Conservation (phyloP, 352 stramenopile genomes). For the Discostella stelligera region DNA sequence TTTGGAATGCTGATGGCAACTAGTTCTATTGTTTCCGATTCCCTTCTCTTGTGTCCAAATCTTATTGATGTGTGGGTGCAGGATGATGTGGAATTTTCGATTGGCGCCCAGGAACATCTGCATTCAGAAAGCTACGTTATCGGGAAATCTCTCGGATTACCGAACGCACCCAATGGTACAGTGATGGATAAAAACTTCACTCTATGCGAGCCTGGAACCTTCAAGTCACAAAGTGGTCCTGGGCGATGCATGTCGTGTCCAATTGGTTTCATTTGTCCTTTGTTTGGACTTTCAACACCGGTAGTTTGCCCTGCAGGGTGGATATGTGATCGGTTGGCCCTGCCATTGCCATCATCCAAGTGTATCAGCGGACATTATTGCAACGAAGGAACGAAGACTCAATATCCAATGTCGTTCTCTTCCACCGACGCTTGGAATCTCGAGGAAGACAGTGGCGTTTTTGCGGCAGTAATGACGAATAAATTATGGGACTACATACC, state of each 20-base stretch:
- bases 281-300: slow-evolving; percentile 88
- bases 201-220: slow-evolving; percentile 89
- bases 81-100: slow-evolving; percentile 55
- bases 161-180: slow-evolving; percentile 88
- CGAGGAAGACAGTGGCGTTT: slow-evolving; percentile 46
- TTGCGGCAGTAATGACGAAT: slow-evolving; percentile 34
- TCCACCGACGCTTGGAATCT: slow-evolving; percentile 51
- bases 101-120: slow-evolving; percentile 60
- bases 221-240: slow-evolving; percentile 89
- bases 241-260: slow-evolving; percentile 88
- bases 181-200: slow-evolving; percentile 88
- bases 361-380: slow-evolving; percentile 94
- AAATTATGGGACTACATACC: slow-evolving; percentile 53
- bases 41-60: slow-evolving; percentile 84
- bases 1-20: slow-evolving; percentile 84
- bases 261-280: slow-evolving; percentile 92
- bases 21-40: slow-evolving; percentile 85
- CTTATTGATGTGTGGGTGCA: slow-evolving; percentile 75
- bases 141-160: slow-evolving; percentile 24
- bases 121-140: background rate
- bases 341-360: slow-evolving; percentile 82
- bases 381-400: slow-evolving; percentile 89
- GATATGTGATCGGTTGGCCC: slow-evolving; percentile 90
- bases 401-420: slow-evolving; percentile 63
- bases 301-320: slow-evolving; percentile 89